phyloP scores from a whole-genome alignment of 805 yeast genomes.

The Saturnispora sekii region DNA sequence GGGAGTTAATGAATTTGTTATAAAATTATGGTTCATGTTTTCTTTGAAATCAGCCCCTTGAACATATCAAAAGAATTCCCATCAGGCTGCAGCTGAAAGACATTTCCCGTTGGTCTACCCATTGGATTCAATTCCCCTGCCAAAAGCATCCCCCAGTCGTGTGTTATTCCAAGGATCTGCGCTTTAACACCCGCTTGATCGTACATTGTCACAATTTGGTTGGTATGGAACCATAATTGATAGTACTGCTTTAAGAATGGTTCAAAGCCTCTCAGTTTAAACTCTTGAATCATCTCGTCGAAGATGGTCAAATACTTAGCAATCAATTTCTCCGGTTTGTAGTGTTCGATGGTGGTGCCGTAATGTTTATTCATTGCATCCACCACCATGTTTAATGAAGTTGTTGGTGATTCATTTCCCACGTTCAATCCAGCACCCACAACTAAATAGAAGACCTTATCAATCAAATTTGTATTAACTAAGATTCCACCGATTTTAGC shows the following conservation, averaged over 20 bases:
- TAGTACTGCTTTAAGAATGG: conserved; percentile 67
- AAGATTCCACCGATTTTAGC: conserved; percentile 77
- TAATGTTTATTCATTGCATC: conserved; percentile 48
- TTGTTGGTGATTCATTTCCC: conserved; percentile 81
- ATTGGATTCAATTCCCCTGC: conserved; percentile 55
- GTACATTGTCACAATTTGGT: conserved; percentile 62
- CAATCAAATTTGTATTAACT: conserved; percentile 65
- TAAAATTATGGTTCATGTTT: conserved; percentile 19
- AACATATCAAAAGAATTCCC: conserved; percentile 97
- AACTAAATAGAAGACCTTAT: conserved; percentile 53
- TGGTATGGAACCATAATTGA: conserved; percentile 74
- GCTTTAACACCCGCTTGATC: conserved; percentile 39
- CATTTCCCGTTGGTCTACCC: conserved; percentile 41
- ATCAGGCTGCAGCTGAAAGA: conserved; percentile 80
- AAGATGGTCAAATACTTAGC: conserved; percentile 64
- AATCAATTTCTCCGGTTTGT: conserved; percentile 39
- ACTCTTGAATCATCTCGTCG: conserved; percentile 50
- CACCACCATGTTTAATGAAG: conserved; percentile 70
- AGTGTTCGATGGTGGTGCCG: conserved; percentile 19
- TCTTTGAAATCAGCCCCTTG: conserved; percentile 70
- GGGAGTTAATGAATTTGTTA: background rate
- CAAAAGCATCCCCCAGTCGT: conserved; percentile 72
- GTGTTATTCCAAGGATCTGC: conserved; percentile 67
- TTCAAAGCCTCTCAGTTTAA: conserved; percentile 53
- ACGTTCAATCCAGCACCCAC: conserved; percentile 86